These are phyloP conservation scores for Exophiala spinifera DNA, from an alignment of 2,329 filamentous ascomycete species.

Conservation along the genomic window DNA sequence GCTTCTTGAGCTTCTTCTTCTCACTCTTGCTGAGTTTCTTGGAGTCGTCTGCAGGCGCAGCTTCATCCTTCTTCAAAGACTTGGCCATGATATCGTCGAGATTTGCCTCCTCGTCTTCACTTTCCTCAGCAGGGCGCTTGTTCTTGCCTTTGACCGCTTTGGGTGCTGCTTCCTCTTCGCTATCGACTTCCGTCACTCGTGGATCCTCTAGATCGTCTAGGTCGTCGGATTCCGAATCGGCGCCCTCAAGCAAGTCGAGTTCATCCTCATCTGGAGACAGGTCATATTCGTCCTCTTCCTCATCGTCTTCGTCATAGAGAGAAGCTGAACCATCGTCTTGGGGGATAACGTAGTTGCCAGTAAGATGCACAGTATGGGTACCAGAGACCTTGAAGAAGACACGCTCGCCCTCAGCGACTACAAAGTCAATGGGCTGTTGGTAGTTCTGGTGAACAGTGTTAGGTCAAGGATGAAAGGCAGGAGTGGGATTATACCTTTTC, in stretches of 20 bases:
- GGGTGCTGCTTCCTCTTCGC: conserved; percentile 68
- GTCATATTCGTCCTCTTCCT: conserved; percentile 70
- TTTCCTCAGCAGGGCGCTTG: conserved; percentile 80
- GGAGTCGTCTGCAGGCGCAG: conserved; percentile 42
- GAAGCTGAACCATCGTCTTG: conserved; percentile 50
- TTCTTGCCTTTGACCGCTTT: conserved; percentile 71
- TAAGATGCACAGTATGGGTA: conserved; percentile 86
- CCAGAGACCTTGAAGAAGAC: conserved; percentile 91
- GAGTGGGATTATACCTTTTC: conserved; percentile 65
- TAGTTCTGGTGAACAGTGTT: conserved; percentile 61
- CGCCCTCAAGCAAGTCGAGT: conserved; percentile 54
- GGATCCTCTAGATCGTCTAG: conserved; percentile 75
- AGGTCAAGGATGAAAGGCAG: not conserved
- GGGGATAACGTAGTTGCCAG: conserved; percentile 88
- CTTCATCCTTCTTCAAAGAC: conserved; percentile 53
- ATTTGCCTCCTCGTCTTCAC: conserved; percentile 54
- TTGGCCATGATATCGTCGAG: conserved; percentile 87
- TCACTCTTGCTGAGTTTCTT: conserved; percentile 89
- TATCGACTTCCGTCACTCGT: conserved; percentile 78
- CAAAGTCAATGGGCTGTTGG: conserved; percentile 94
- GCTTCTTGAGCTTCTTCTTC: conserved; percentile 95
- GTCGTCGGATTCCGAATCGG: conserved; percentile 67
- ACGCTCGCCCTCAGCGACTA: conserved; percentile 79
- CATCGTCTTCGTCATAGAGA: conserved; percentile 50
- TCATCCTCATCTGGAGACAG: conserved; percentile 77